Base-by-base conservation (phyloP, 1,284 basidiomycete genomes). In the Grifola frondosa region DNA sequence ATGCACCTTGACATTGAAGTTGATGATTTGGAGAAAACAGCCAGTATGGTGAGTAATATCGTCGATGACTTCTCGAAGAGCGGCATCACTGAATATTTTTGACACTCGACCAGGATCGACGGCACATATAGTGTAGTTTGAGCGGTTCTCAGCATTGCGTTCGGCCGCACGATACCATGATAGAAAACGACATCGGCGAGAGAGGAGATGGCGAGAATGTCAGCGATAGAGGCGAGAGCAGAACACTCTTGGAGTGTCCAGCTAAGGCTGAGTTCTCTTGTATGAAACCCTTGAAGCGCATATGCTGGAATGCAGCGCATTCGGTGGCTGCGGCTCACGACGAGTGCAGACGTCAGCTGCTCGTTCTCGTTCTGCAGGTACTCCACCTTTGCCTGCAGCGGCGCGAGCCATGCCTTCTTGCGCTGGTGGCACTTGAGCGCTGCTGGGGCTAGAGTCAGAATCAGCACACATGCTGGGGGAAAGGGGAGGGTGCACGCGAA, bases 161-260 rank as follows among this genome's bases (percentile, higher is more conserved):
- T 96, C 90, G 46, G 97, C 94, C 17, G 94, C 94, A 33, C 93
- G 60, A 98, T 95, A 63, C 95, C 95, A 67, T 96, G 91, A 69
- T 97, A 97, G 79, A 98, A 97, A 33, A 98, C 95, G 60, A 98
- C 91, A 59, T 97, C 94, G 57, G 95, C 91, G 38, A 99, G 82
- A 17, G 91, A 83, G 26, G 94, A 91, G 61, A 97, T 92, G 33
- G 91, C 88, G 35, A 98, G 81, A 35, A 97, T 91, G 65, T 93
- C 92, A 35, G 95, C 95, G 52, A 97, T 94, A n/a, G 94, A 94
- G 2, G 96, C 95, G 10, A 99, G 79, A n/a, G 95, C 93, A 39
- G 96, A 97, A 66, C 98, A 98, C 68, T 98, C 96, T 57, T 96
- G 96, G 34, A 97, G 74, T 98, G 96, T 54, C 96, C 95, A 15